These are phyloP conservation scores for Pyracantha coccinea DNA, from an alignment of 331 rosid genomes.

Conservation along the genomic window DNA sequence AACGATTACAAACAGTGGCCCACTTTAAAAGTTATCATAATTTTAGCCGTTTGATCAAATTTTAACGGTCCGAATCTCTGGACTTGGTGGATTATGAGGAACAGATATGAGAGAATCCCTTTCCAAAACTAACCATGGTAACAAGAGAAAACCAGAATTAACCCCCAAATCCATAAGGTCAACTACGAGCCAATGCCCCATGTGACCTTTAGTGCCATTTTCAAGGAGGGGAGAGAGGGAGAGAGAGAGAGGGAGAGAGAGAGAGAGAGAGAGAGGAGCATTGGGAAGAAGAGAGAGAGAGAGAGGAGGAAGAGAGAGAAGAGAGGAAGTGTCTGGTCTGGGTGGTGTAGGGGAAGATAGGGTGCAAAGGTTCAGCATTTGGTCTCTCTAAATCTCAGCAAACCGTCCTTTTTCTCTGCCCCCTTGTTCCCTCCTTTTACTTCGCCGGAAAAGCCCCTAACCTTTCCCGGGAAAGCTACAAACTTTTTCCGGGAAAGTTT, in stretches of 20 bases:
- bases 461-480: neutral
- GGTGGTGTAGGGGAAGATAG: slow-evolving; percentile 47
- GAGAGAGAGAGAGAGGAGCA: neutral
- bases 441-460: slow-evolving; percentile 2
- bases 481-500: neutral
- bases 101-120: rapidly evolving
- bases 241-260: neutral
- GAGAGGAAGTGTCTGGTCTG: slow-evolving; percentile 36
- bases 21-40: no score
- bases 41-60: rapidly evolving
- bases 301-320: neutral
- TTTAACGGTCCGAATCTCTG: rapidly evolving
- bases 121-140: neutral
- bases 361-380: slow-evolving; percentile 55
- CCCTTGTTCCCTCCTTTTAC: slow-evolving; percentile 11
- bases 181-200: slow-evolving; percentile 5
- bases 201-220: slow-evolving; percentile 9
- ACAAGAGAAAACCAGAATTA: neutral
- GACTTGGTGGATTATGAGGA: rapidly evolving
- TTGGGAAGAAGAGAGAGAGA: slow-evolving; percentile 2
- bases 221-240: slow-evolving; percentile 18
- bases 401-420: slow-evolving; percentile 21
- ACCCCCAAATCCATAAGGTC: slow-evolving; percentile 3
- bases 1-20: rapidly evolving
- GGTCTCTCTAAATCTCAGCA: slow-evolving; percentile 46